Evolutionary conservation across 164 flowering plant genomes (phyloP), one percentile per base, ranked within the genome.

Genomic region (Kingdonia uniflora): DNA sequence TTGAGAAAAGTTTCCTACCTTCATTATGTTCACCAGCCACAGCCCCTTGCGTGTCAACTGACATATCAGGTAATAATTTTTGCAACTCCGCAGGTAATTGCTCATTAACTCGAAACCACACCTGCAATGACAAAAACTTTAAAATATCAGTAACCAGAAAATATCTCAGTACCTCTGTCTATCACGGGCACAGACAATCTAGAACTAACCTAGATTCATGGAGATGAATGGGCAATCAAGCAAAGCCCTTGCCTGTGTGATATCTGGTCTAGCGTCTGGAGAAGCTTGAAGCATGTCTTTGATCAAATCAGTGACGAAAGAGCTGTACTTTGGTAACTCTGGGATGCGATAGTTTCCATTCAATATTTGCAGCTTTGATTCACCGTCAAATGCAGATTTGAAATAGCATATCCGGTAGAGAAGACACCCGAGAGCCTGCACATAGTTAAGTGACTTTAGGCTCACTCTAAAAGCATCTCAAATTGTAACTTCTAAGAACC

Each of bases 161-260:
- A 61, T 21, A 47, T 21, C 14, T 50, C 45, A 57, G 37, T 54
- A 43, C 53, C 54, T 59, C 62, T 10, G 60, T 66, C 54, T 69
- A 54, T 25, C 72, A 70, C 59, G 63, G 78, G 64, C 63, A 65
- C 63, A 42, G 52, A 69, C 66, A 64, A 71, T 84, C 95, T 91
- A 87, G 62, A 71, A 87, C 95, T 82, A 87, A 88, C 95, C 91
- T 85, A 87, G 78, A 56, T 71, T 86, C 80, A 85, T 81, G 79
- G 77, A 78, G 91, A 82, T 78, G 80, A 85, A 82, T 79, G 86
- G 75, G 90, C 84, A 83, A 89, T 83, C 86, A 81, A 85, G 94
- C 92, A 83, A 81, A 87, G 85, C 76, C 72, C 97, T 94, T 89
- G 95, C 99, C 97, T 94, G 99, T 73, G 87, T 85, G 84, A 94